Conservation (phyloP, 1,139 yeast genomes). For the Yamadazyma spencermartinsiae region DNA sequence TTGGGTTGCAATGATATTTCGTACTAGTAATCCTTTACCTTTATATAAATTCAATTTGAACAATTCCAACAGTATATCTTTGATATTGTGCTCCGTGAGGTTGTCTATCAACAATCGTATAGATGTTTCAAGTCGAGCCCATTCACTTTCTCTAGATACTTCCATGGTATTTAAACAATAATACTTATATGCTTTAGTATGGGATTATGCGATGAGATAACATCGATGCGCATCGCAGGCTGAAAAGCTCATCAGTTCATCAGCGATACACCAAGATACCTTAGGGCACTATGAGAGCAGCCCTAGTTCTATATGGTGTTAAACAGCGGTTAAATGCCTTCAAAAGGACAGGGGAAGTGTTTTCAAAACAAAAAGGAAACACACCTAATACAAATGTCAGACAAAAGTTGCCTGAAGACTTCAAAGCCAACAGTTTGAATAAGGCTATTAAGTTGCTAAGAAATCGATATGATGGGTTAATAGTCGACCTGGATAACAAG, state of each 20-base stretch:
- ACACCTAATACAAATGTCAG: background rate
- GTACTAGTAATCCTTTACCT: slow-evolving; percentile 60
- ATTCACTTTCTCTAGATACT: slow-evolving; percentile 24
- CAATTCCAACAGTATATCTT: slow-evolving; percentile 46
- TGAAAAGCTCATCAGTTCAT: background rate
- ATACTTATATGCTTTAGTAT: background rate
- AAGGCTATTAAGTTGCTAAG: slow-evolving; percentile 22
- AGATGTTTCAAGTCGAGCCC: slow-evolving; percentile 53
- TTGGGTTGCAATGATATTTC: slow-evolving; percentile 60
- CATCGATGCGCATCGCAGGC: slow-evolving; percentile 8
- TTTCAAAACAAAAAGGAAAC: slow-evolving; percentile 4
- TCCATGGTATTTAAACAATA: background rate
- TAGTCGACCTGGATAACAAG: slow-evolving; percentile 16
- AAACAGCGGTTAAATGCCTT: slow-evolving; percentile 30
- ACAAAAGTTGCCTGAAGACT: slow-evolving; percentile 3
- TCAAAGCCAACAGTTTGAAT: slow-evolving; percentile 16
- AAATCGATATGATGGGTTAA: slow-evolving; percentile 20
- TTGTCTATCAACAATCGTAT: slow-evolving; percentile 51
- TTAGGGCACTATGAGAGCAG: slow-evolving; percentile 4
- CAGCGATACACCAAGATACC: background rate
- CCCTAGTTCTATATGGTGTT: slow-evolving; percentile 8
- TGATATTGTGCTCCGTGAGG: slow-evolving; percentile 48
- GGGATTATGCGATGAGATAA: slow-evolving; percentile 1
- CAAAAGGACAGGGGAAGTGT: slow-evolving; percentile 29
- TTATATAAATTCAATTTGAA: slow-evolving; percentile 56